Evolutionary conservation across 768 basidiomycete species (phyloP).

Genomic region (Leucocoprinus birnbaumii): DNA sequence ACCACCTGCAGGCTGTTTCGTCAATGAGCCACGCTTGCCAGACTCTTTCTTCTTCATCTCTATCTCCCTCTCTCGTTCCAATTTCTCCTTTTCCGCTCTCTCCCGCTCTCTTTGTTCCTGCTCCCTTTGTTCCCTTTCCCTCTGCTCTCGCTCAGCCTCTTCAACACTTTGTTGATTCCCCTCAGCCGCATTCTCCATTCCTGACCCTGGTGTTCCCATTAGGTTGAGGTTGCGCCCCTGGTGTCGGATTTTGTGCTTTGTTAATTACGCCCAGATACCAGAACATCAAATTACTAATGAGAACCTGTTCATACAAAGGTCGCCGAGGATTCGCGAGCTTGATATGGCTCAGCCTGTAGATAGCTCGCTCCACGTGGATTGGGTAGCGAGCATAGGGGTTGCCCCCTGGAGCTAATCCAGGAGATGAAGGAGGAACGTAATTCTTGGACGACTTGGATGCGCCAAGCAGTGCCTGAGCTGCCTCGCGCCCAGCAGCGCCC

Average conservation of each 20-base stretch:
- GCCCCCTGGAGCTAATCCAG: constrained; percentile 42
- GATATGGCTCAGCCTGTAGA: constrained; percentile 96
- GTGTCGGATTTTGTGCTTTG: constrained; percentile 64
- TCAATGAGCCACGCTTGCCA: constrained; percentile 57
- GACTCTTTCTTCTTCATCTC: constrained; percentile 56
- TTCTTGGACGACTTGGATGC: constrained; percentile 77
- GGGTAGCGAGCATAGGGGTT: constrained; percentile 80
- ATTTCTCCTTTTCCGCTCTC: constrained; percentile 36
- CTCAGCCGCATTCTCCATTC: constrained; percentile 30
- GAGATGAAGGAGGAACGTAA: constrained; percentile 58
- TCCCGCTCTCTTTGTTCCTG: constrained; percentile 43
- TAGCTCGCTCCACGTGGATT: constrained; percentile 97
- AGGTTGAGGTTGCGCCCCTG: constrained; percentile 25
- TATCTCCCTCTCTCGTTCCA: constrained; percentile 45
- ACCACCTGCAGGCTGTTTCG: constrained; percentile 54
- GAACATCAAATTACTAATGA: constrained; percentile 95
- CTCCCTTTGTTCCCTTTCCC: constrained; percentile 39
- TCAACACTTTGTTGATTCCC: constrained; percentile 25
- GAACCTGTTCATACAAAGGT: constrained; percentile 94
- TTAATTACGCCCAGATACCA: constrained; percentile 99
- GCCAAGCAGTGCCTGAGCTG: constrained; percentile 84
- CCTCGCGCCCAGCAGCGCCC: constrained; percentile 69
- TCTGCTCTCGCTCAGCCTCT: constrained; percentile 35
- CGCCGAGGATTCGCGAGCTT: constrained; percentile 96
- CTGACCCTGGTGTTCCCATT: constrained; percentile 19